Evolutionary conservation across 352 stramenopile genomes (phyloP), one percentile per base, ranked within the genome.

Genomic region (Pythium graminicola): DNA sequence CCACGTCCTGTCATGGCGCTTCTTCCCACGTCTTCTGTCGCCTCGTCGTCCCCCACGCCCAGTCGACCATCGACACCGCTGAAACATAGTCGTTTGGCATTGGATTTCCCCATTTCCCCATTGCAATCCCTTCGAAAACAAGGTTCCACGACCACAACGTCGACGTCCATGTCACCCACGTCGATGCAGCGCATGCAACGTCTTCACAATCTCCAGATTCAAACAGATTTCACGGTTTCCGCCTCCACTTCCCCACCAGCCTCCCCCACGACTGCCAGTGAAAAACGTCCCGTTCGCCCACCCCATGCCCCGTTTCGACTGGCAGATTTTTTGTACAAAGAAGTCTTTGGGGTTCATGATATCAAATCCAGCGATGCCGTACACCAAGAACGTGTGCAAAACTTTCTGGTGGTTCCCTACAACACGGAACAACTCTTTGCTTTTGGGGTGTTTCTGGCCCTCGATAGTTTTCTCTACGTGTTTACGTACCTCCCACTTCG

Each of bases 381-480:
- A 59, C 81, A 89, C 47, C 75, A 89, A 27, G 74, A 89, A 56
- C 81, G 81, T 8, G 81, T 92, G 42, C 76, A 89, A 46, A 85
- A 92, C 63, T 92, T 92, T 57, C 72, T 92, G 26, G 73, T 73
- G 13, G 77, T 89, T 38, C 81, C 81, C 10, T 60, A 79, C 42
- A 78, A 86, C 46, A 86, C 75, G 8, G 81, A 92, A 58, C 71
- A 89, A 48, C 71, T 98, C 23, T 85, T 99, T 42, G 59, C 82
- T 9, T 98, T 98, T 61, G 95, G 94, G 19, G 87, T 98, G 41
- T 81, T 97, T 10, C 77, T 99, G 24, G 97, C 88, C 49, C 69
- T 98, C 19, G 96, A 99, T 73, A 97, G 89, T 41, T 99, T 99
- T 60, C 69, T 99, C 4, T 98, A 98, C 76, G 81, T 97, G 31